Percentiles rank a stretch among this genome's conserved stretches.
phyloP scores from a whole-genome alignment of 129 eudicot species.

The Apium graveolens region DNA sequence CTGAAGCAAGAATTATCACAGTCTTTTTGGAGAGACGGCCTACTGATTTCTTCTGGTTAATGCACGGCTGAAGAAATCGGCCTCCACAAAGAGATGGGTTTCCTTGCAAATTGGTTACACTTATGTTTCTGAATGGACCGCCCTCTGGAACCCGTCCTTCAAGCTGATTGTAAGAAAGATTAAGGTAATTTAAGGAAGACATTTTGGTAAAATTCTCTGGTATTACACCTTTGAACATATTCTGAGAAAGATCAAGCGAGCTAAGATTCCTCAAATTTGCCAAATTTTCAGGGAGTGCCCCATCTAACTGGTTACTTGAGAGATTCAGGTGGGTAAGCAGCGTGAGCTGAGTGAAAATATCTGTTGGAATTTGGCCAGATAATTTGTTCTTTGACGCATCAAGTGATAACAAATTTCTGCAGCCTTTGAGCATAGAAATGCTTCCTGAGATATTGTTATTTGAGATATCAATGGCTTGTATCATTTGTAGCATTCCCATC shows the following conservation, averaged over 20 bases:
- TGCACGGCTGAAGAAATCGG: constrained; percentile 28
- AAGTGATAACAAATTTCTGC: constrained; percentile 53
- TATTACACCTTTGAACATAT: constrained; percentile 51
- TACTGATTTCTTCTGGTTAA: constrained; percentile 1
- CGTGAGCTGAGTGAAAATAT: constrained; percentile 28
- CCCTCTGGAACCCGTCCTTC: constrained; percentile 59
- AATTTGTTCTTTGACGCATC: constrained; percentile 53
- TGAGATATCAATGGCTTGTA: constrained; percentile 66
- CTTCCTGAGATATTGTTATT: constrained; percentile 62
- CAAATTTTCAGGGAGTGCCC: constrained; percentile 46
- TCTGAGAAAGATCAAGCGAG: constrained; percentile 57
- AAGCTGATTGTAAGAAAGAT: constrained; percentile 69
- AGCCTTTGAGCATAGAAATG: constrained; percentile 48
- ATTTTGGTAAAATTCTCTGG: constrained; percentile 48
- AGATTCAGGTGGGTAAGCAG: constrained; percentile 40
- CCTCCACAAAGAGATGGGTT: constrained; percentile 59
- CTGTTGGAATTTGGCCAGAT: constrained; percentile 36
- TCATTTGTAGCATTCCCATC: constrained; percentile 60
- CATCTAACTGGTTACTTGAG: constrained; percentile 58
- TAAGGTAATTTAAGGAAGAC: constrained; percentile 37
- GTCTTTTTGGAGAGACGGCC: constrained; percentile 27
- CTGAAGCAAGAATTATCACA: constrained; percentile 30
- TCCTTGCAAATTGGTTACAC: constrained; percentile 41
- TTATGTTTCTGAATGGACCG: constrained; percentile 39
- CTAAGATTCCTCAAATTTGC: constrained; percentile 32